A percentile compares a stretch with the other conserved stretches of the same genome.
phyloP scores from a whole-genome alignment of 257 asterid species.

The Penstemon eatonii region DNA sequence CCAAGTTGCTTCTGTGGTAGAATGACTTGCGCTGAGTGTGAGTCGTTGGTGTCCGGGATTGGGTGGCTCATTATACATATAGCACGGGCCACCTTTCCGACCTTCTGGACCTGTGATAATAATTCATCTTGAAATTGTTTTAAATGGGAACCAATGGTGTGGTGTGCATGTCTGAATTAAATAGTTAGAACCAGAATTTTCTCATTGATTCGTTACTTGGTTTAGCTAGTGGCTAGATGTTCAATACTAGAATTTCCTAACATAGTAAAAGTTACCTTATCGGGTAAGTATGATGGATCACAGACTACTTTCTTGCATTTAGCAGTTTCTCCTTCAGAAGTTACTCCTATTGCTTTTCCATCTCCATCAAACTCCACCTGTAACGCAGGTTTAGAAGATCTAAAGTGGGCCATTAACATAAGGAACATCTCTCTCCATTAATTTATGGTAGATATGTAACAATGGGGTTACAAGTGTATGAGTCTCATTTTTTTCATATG shows the following conservation, averaged over 20 bases:
- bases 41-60: conserved; percentile 81
- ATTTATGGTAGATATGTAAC: neutral
- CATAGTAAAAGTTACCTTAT: conserved; percentile 53
- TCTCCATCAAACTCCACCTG: conserved; percentile 89
- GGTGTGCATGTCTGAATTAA: no score
- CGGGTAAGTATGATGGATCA: conserved; percentile 85
- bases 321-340: conserved; percentile 98
- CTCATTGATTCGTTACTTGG: neutral
- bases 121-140: conserved; percentile 1
- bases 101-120: conserved; percentile 63
- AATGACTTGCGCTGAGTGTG: conserved; percentile 88
- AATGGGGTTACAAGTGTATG: neutral
- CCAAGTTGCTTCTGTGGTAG: conserved; percentile 95
- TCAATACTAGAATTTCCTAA: conserved; percentile 10
- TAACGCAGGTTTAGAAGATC: neutral
- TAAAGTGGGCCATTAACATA: neutral
- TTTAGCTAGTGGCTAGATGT: neutral
- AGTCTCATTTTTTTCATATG: no score
- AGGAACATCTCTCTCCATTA: neutral
- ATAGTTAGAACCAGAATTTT: no score
- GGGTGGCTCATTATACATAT: conserved; percentile 95
- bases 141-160: no score
- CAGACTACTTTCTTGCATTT: conserved; percentile 93
- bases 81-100: conserved; percentile 89
- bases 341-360: conserved; percentile 86